These are phyloP conservation scores for Eucalyptus camaldulensis DNA, from an alignment of 345 rosid genomes.

Conservation along the genomic window DNA sequence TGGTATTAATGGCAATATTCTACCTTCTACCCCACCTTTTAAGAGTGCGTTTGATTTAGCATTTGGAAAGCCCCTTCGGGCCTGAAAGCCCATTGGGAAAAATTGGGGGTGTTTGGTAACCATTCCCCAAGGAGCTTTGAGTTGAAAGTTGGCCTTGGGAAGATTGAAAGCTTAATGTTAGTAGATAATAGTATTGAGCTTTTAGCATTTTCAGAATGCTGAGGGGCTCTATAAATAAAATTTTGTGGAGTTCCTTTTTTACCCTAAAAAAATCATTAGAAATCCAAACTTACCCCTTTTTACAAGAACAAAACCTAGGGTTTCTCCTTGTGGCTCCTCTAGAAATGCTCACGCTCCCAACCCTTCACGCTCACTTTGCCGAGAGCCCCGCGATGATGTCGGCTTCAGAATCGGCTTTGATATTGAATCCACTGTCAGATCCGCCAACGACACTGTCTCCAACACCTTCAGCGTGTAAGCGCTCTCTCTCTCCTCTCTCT, in stretches of 20 bases:
- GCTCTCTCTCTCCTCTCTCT: not conserved
- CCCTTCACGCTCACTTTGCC: fast-evolving
- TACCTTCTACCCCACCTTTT: not conserved
- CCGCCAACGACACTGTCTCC: slow-evolving; percentile 52
- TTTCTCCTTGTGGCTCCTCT: not conserved
- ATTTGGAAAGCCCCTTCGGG: not conserved
- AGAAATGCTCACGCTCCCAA: not conserved
- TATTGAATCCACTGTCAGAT: slow-evolving; percentile 67
- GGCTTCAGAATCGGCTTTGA: slow-evolving; percentile 39
- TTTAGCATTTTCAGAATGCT: fast-evolving
- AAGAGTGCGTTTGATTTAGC: not conserved
- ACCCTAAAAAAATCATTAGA: not conserved
- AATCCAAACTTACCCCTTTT: not conserved
- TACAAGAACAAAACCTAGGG: not conserved
- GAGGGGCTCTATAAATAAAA: too few species aligned
- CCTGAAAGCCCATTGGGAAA: not conserved
- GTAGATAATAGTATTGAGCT: not conserved
- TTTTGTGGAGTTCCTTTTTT: not conserved
- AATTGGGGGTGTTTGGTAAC: too few species aligned
- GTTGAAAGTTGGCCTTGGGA: not conserved
- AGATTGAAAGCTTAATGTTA: not conserved
- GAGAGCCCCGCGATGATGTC: slow-evolving; percentile 18
- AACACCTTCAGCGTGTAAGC: slow-evolving; percentile 72
- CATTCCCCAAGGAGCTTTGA: too few species aligned
- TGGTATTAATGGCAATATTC: too few species aligned